These are phyloP conservation scores for Zizania latifolia DNA, from an alignment of 176 grass and related monocot species.

Conservation along the genomic window DNA sequence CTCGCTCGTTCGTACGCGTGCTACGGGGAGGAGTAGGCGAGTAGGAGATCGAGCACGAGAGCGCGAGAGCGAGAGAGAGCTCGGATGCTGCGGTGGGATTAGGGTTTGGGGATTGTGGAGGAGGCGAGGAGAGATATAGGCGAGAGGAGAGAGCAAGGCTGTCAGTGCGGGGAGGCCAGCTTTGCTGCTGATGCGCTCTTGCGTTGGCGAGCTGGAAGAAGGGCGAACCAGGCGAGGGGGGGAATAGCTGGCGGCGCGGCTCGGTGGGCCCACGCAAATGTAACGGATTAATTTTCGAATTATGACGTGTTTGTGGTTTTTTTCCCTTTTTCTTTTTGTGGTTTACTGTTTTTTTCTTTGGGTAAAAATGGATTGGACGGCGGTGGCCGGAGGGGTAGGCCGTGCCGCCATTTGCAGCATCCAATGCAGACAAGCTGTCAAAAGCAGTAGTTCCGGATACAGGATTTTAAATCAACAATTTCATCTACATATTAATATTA, in stretches of 20 bases:
- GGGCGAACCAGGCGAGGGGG: neutral
- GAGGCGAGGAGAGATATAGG: conserved; percentile 28
- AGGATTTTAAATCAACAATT: no score
- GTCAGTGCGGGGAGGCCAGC: conserved; percentile 49
- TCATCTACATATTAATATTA: no score
- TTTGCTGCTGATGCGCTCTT: conserved; percentile 18
- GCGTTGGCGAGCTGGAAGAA: conserved; percentile 28
- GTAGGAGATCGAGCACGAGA: no score
- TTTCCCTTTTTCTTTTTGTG: neutral
- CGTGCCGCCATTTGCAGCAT: neutral
- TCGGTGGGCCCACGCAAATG: neutral
- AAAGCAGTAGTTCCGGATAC: no score
- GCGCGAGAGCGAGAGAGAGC: neutral
- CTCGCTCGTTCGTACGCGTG: neutral
- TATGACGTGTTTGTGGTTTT: neutral
- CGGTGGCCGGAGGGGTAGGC: neutral
- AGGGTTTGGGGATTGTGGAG: conserved; percentile 28
- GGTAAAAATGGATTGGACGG: neutral
- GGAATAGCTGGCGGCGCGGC: conserved; percentile 13
- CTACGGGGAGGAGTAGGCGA: neutral
- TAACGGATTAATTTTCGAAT: conserved; percentile 8
- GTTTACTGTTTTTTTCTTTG: neutral
- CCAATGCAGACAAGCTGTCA: neutral
- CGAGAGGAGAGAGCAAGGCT: conserved; percentile 35
- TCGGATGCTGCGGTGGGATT: neutral